phyloP scores from a whole-genome alignment of 371 early-diverging fungal genomes.

The Zychaea mexicana region DNA sequence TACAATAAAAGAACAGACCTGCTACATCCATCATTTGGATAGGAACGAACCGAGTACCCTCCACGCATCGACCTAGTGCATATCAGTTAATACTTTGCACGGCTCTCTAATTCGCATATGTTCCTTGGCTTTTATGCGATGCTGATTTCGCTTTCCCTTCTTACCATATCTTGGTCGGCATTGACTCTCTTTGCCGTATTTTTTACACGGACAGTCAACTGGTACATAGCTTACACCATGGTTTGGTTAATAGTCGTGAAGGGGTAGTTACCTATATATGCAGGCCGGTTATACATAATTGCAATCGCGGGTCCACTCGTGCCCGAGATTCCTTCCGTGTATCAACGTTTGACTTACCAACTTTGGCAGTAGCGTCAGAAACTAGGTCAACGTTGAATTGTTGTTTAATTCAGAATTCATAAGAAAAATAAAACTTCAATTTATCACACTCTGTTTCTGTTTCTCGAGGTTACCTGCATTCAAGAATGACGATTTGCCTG shows the following conservation, averaged over 20 bases:
- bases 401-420: background rate
- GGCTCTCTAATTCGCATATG: background rate
- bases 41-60: slow-evolving; percentile 71
- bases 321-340: background rate
- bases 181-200: slow-evolving; percentile 48
- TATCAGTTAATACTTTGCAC: background rate
- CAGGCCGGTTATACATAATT: too few species aligned
- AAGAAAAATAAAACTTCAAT: background rate
- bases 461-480: slow-evolving; percentile 62
- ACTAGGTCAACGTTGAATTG: too few species aligned
- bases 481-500: slow-evolving; percentile 71
- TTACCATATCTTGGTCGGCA: slow-evolving; percentile 77
- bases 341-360: slow-evolving; percentile 57
- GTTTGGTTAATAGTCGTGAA: slow-evolving; percentile 86
- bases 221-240: slow-evolving; percentile 76
- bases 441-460: too few species aligned
- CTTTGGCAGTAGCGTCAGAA: slow-evolving; percentile 83
- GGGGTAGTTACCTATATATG: slow-evolving; percentile 72
- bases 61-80: slow-evolving; percentile 59
- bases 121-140: background rate
- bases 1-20: background rate
- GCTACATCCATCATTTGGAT: slow-evolving; percentile 82
- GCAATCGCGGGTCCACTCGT: background rate
- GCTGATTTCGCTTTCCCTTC: background rate
- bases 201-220: slow-evolving; percentile 70